A percentile compares a stretch with the other conserved stretches of the same genome.
These are phyloP conservation scores for Gremmenia infestans DNA, from an alignment of 2,329 filamentous ascomycete genomes.

Conservation along the genomic window DNA sequence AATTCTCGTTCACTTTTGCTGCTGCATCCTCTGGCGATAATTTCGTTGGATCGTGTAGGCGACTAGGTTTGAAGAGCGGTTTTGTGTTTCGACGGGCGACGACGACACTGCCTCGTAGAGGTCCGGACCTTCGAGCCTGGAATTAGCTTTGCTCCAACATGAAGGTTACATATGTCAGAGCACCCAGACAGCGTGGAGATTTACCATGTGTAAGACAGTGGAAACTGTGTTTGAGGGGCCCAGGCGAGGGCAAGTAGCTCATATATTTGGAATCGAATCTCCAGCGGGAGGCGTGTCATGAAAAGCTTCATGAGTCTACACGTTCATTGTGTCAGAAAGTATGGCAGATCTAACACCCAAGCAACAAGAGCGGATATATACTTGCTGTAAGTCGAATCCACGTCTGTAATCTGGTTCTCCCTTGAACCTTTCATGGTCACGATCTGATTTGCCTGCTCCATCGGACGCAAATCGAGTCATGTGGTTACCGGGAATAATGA, in stretches of 20 bases:
- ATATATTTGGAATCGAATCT: not conserved
- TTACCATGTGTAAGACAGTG: not conserved
- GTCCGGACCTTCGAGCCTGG: no score
- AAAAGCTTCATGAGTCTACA: not conserved
- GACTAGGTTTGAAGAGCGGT: not conserved
- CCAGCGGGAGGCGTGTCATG: not conserved
- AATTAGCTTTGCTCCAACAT: no score
- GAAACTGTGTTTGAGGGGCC: not conserved
- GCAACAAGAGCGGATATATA: not conserved
- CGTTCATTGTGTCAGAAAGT: not conserved
- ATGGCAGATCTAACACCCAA: not conserved
- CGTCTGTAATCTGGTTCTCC: not conserved
- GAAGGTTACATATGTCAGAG: no score
- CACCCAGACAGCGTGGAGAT: no score
- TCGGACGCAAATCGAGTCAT: not conserved
- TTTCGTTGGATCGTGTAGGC: not conserved
- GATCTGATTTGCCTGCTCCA: not conserved
- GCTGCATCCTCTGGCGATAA: not conserved
- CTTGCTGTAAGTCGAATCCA: not conserved
- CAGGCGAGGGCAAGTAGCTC: not conserved
- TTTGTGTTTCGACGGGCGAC: not conserved
- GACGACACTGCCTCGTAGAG: not conserved
- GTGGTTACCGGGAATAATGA: not conserved
- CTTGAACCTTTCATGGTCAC: not conserved
- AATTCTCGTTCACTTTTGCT: not conserved